Conservation (phyloP, 805 yeast genomes). For the Metschnikowia colocasiae region DNA sequence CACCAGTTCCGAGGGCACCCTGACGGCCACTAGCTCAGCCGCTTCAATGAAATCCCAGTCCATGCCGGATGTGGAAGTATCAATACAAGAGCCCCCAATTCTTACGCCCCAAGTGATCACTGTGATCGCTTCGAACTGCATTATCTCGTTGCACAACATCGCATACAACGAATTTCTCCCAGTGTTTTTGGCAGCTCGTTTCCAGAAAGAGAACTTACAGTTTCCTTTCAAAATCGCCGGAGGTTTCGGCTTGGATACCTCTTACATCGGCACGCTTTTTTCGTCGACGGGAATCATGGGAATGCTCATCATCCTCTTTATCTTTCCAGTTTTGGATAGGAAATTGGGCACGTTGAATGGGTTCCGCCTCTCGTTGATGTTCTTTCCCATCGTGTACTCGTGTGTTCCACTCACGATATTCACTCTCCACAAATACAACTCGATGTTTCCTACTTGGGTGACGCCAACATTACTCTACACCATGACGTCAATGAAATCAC, state of each 20-base stretch:
- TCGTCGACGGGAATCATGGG: conserved; percentile 38
- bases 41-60: neutral
- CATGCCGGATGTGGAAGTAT: neutral
- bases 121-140: conserved; percentile 32
- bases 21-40: neutral
- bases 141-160: conserved; percentile 31
- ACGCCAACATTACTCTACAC: conserved; percentile 26
- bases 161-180: conserved; percentile 37
- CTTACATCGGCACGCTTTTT: conserved; percentile 33
- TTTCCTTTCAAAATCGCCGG: conserved; percentile 37
- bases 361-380: conserved; percentile 28
- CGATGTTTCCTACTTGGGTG: conserved; percentile 27
- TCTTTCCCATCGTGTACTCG: conserved; percentile 33
- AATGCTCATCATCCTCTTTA: conserved; percentile 26
- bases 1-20: neutral
- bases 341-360: conserved; percentile 29
- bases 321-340: conserved; percentile 35
- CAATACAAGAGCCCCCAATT: neutral
- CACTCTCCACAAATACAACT: conserved; percentile 27
- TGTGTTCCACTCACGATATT: conserved; percentile 31
- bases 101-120: conserved; percentile 31
- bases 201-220: conserved; percentile 23
- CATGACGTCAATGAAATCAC: conserved; percentile 30
- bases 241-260: conserved; percentile 33
- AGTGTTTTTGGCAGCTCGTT: conserved; percentile 32